Evolutionary conservation across 805 yeast species (phyloP).

Genomic region (Kluyveromyces lactis): DNA sequence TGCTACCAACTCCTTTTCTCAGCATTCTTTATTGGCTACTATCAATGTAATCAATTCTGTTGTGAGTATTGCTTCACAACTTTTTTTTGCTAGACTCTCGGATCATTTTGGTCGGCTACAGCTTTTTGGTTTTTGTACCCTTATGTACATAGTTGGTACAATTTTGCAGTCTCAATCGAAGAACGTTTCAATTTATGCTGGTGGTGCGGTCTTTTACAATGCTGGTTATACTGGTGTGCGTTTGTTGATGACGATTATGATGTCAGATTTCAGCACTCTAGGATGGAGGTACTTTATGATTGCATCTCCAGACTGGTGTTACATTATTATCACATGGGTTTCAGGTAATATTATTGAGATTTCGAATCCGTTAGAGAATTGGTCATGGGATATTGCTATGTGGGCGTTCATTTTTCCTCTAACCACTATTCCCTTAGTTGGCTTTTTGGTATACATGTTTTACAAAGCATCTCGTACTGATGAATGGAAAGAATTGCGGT

Average conservation of each 20-base stretch:
- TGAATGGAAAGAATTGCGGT: slow-evolving; percentile 31
- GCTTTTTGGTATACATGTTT: slow-evolving; percentile 36
- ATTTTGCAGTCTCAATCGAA: slow-evolving; percentile 54
- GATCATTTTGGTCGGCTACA: slow-evolving; percentile 62
- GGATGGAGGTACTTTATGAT: slow-evolving; percentile 52
- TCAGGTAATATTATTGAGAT: slow-evolving; percentile 40
- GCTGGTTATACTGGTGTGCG: slow-evolving; percentile 52
- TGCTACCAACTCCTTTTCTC: slow-evolving; percentile 47
- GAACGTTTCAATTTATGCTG: slow-evolving; percentile 52
- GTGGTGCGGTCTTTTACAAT: slow-evolving; percentile 50
- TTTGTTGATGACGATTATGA: slow-evolving; percentile 41
- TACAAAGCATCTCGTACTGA: slow-evolving; percentile 32
- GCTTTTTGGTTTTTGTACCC: slow-evolving; percentile 38
- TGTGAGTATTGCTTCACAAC: slow-evolving; percentile 59
- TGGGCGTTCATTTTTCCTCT: slow-evolving; percentile 48
- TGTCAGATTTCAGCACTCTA: slow-evolving; percentile 49
- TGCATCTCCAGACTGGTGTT: slow-evolving; percentile 52
- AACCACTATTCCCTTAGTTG: slow-evolving; percentile 36
- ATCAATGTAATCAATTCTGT: slow-evolving; percentile 51
- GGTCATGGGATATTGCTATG: slow-evolving; percentile 46
- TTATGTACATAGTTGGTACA: slow-evolving; percentile 56
- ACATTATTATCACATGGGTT: slow-evolving; percentile 59
- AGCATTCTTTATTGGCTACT: slow-evolving; percentile 51
- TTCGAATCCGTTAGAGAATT: slow-evolving; percentile 15
- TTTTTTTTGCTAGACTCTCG: slow-evolving; percentile 53